These are phyloP conservation scores for Yamadazyma atmosphaerica DNA, from an alignment of 1,139 yeast genomes.

Conservation along the genomic window DNA sequence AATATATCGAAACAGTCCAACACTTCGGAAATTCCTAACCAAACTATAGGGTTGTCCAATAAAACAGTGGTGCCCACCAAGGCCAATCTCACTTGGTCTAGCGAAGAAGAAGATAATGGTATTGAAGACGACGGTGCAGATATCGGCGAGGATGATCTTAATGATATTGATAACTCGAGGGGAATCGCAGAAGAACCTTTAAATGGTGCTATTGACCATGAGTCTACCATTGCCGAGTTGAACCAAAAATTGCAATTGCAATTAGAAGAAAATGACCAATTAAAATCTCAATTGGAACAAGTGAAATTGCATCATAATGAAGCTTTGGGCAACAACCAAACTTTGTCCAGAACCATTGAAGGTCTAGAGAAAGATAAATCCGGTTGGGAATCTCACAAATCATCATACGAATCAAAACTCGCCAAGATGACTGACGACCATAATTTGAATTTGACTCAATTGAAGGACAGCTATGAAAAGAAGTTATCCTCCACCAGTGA, in stretches of 20 bases:
- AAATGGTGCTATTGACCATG: slow-evolving; percentile 6
- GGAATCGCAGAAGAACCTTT: neutral
- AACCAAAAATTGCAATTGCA: slow-evolving; percentile 10
- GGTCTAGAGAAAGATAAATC: slow-evolving; percentile 8
- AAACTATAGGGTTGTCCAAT: slow-evolving; percentile 51
- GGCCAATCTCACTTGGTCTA: slow-evolving; percentile 79
- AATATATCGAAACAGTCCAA: slow-evolving; percentile 8
- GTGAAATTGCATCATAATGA: slow-evolving; percentile 13
- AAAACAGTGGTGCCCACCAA: slow-evolving; percentile 73
- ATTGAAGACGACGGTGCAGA: slow-evolving; percentile 8
- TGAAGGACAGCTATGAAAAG: slow-evolving; percentile 8
- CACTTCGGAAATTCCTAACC: slow-evolving; percentile 20
- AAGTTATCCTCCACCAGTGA: slow-evolving; percentile 8
- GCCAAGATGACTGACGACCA: neutral
- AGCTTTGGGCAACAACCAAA: slow-evolving; percentile 10
- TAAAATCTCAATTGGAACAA: slow-evolving; percentile 15
- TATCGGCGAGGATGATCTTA: slow-evolving; percentile 3
- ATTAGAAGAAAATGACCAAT: slow-evolving; percentile 11
- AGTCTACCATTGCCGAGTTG: slow-evolving; percentile 14
- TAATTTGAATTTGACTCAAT: neutral
- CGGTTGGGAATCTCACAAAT: slow-evolving; percentile 6
- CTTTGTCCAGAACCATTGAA: slow-evolving; percentile 12
- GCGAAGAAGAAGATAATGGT: slow-evolving; percentile 61
- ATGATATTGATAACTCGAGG: neutral
- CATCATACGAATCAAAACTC: neutral